Evolutionary conservation across 1,284 basidiomycete species (phyloP).

Genomic region (Sanghuangporus baumii): DNA sequence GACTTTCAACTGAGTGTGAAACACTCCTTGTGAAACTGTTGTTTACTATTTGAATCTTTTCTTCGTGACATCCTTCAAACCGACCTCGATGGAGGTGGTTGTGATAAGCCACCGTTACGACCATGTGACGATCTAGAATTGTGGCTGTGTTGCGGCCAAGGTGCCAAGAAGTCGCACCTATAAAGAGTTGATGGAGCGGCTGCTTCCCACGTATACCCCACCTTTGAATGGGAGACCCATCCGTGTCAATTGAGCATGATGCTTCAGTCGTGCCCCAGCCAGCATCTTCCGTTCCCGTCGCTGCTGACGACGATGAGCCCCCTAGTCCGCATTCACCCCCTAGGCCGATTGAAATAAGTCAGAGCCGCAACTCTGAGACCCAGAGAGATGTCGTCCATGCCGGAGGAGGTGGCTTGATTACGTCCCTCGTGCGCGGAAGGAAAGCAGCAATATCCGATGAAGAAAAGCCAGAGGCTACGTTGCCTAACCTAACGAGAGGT

Average conservation of each 20-base stretch:
- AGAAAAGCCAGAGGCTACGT: background rate
- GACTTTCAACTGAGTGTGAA: background rate
- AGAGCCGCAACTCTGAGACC: background rate
- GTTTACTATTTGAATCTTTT: background rate
- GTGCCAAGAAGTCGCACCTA: background rate
- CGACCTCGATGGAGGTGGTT: background rate
- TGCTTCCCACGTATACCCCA: background rate
- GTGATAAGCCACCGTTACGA: background rate
- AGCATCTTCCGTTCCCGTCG: background rate
- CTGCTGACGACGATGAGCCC: slow-evolving; percentile 10
- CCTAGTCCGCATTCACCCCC: slow-evolving; percentile 7
- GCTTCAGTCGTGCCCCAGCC: slow-evolving; percentile 4
- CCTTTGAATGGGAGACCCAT: background rate
- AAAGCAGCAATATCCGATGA: background rate
- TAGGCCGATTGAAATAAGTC: background rate
- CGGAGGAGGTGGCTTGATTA: background rate
- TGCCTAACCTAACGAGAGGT: background rate
- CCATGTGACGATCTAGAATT: background rate
- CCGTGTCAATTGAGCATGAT: slow-evolving; percentile 2
- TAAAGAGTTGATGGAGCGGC: background rate
- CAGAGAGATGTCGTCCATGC: background rate
- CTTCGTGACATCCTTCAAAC: background rate
- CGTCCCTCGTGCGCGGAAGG: background rate
- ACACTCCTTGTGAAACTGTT: background rate
- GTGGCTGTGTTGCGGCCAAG: background rate